phyloP scores from a whole-genome alignment of 2,329 filamentous ascomycete genomes.

The Hypoxylon sp. region DNA sequence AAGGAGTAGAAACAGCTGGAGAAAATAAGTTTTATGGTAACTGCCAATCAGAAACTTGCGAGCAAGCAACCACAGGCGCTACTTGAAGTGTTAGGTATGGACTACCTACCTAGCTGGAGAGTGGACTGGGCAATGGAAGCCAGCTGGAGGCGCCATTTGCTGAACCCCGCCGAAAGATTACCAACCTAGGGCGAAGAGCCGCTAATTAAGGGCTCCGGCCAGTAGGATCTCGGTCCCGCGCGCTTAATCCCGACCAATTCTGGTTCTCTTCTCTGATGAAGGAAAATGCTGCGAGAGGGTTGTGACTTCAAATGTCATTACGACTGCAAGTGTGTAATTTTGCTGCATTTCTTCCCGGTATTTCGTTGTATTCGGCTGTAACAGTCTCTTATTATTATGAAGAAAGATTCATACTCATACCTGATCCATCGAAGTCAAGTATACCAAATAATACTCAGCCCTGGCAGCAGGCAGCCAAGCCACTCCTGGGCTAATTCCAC shows the following conservation, averaged over 20 bases:
- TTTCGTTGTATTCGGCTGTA: neutral
- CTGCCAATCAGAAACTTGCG: neutral
- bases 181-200: constrained; percentile 40
- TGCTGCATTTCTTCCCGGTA: neutral
- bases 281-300: constrained; percentile 15
- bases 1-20: neutral
- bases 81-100: constrained; percentile 11
- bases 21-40: neutral
- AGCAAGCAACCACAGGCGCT: constrained; percentile 25
- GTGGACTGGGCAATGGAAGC: neutral
- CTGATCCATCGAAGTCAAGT: neutral
- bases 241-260: constrained; percentile 44
- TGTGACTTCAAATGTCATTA: constrained; percentile 16
- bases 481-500: constrained; percentile 14
- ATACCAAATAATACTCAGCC: neutral
- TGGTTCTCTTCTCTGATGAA: constrained; percentile 17
- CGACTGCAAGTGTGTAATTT: constrained; percentile 14
- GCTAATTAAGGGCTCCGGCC: constrained; percentile 35
- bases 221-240: constrained; percentile 43
- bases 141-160: constrained; percentile 12
- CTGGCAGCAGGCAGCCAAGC: constrained; percentile 9
- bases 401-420: neutral
- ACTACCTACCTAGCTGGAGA: no score
- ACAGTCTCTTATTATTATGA: neutral
- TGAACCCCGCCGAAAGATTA: constrained; percentile 27